Evolutionary conservation across 192 early-diverging fungal species (phyloP), one percentile per base, ranked within the genome.

Genomic region (Entomortierella beljakovae): DNA sequence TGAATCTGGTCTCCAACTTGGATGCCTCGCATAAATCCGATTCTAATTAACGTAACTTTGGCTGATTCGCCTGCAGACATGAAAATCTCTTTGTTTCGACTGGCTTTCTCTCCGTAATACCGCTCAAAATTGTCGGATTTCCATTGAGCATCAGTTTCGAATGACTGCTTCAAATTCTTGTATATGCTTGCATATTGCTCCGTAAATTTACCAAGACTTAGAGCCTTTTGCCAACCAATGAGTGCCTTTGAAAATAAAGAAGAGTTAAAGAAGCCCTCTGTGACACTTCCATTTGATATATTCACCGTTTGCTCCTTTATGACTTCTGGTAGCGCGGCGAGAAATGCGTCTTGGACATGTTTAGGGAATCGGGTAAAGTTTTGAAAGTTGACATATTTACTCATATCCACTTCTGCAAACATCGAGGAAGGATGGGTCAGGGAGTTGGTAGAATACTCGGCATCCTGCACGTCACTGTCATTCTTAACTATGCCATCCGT

Each of bases 61-160:
- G 32, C n/a, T 25, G 50, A 52, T 13, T 18, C 8, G 11, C 62
- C 62, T 23, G 62, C 48, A 0, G 29, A 6, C 23, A 64, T 64
- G 3, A 31, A 16, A 11, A 18, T 23, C 25, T 51, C 62, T 16
- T 31, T 53, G 13, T 49, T 32, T 9, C 49, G 62, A 16, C 31
- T 51, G 10, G 34, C 62, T 48, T 64, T 64, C 40, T 53, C 62
- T 5, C 62, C 62, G 35, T 53, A 64, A n/a, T 51, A 38, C 34
- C 33, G 15, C 25, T 53, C 50, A 25, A 37, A 64, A 25, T 35
- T 25, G 25, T 64, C 50, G 1, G 62, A 32, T 38, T 64, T 64
- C 62, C 62, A 64, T 3, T 8, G 20, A 9, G 48, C 49, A 28
- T 32, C 20, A 13, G 34, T 53, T 33, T 28, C 33, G 22, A 51